Evolutionary conservation across 2,329 filamentous ascomycete species (phyloP).

Genomic region (Decorospora gaudefroyi): DNA sequence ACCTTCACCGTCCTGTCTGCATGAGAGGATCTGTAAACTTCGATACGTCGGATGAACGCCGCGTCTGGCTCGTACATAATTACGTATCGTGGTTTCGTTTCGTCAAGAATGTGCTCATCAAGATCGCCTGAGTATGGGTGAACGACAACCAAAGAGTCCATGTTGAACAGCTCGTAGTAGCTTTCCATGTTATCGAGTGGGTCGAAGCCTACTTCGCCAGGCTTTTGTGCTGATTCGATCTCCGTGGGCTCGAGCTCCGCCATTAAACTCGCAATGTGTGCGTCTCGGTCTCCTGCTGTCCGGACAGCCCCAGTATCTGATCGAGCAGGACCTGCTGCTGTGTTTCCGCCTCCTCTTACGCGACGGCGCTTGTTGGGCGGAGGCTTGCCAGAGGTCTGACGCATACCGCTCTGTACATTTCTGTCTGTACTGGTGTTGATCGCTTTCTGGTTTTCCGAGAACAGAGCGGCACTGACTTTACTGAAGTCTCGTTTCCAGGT

Average conservation of each 20-base stretch:
- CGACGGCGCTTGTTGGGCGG: slow-evolving; percentile 86
- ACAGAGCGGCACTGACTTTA: slow-evolving; percentile 77
- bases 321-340: slow-evolving; percentile 63
- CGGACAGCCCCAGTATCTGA: slow-evolving; percentile 73
- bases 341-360: slow-evolving; percentile 74
- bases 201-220: slow-evolving; percentile 71
- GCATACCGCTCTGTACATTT: slow-evolving; percentile 52
- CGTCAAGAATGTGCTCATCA: slow-evolving; percentile 95
- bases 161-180: slow-evolving; percentile 88
- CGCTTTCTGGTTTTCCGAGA: slow-evolving; percentile 77
- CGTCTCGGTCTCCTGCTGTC: slow-evolving; percentile 79
- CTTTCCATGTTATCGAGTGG: slow-evolving; percentile 89
- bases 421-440: slow-evolving; percentile 69
- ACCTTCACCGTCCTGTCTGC: slow-evolving; percentile 85
- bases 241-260: slow-evolving; percentile 82
- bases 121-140: slow-evolving; percentile 95
- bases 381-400: slow-evolving; percentile 60
- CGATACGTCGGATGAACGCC: slow-evolving; percentile 89
- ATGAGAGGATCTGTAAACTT: slow-evolving; percentile 95
- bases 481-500: slow-evolving; percentile 90
- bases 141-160: slow-evolving; percentile 83
- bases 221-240: slow-evolving; percentile 73
- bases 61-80: slow-evolving; percentile 99
- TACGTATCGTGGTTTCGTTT: slow-evolving; percentile 89
- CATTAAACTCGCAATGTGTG: slow-evolving; percentile 80